Conservation (phyloP, 805 yeast species). For the Teunomyces barrocoloradensis region DNA sequence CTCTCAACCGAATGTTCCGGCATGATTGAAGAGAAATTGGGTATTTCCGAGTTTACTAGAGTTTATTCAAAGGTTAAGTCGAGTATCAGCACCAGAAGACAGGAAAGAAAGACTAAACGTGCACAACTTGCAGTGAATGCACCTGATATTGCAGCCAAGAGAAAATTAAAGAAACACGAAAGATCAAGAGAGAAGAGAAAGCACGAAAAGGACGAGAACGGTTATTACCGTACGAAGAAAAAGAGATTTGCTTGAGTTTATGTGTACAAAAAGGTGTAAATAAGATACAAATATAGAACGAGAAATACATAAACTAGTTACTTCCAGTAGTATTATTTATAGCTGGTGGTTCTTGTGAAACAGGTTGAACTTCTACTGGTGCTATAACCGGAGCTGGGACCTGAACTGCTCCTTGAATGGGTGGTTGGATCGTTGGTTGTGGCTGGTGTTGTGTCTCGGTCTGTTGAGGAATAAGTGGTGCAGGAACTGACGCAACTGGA, state of each 20-base stretch:
- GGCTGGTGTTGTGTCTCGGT: background rate
- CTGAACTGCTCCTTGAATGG: background rate
- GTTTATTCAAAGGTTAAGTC: conserved; percentile 64
- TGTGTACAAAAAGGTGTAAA: background rate
- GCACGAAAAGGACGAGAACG: conserved; percentile 71
- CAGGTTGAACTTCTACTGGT: background rate
- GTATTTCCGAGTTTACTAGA: conserved; percentile 64
- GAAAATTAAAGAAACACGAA: conserved; percentile 73
- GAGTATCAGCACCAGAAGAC: conserved; percentile 57
- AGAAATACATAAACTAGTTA: background rate
- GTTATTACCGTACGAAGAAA: conserved; percentile 66
- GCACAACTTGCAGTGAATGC: conserved; percentile 72
- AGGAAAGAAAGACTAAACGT: conserved; percentile 71
- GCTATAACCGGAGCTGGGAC: background rate
- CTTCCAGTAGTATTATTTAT: background rate
- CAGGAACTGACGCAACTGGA: background rate
- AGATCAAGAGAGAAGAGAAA: conserved; percentile 75
- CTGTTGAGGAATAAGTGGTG: background rate
- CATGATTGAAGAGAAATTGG: conserved; percentile 64
- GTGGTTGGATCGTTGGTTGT: background rate
- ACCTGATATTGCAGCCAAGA: conserved; percentile 79
- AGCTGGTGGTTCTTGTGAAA: background rate
- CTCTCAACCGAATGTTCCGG: conserved; percentile 65
- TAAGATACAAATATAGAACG: background rate
- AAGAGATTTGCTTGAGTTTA: conserved; percentile 26